Base-by-base conservation (phyloP, 2,329 filamentous ascomycete species). In the Colletotrichum nymphaeae region DNA sequence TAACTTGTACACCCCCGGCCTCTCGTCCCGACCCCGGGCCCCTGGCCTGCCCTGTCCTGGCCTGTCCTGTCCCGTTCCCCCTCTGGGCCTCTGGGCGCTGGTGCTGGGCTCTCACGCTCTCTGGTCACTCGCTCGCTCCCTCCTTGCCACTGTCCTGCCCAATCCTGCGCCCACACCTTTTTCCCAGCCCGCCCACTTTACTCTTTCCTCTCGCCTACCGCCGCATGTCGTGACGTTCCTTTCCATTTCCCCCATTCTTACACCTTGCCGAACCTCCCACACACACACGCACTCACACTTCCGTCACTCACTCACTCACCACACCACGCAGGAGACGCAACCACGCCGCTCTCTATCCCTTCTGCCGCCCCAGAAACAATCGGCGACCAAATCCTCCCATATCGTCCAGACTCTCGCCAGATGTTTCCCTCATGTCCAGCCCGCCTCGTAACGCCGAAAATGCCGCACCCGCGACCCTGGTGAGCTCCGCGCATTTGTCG, bases 391-490 rank as follows among this genome's bases (percentile, higher is more conserved):
- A 76, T 74, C 70, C 77, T 77, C 76, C 76, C 77, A 78, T 77
- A 77, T 26, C 73, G 69, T 74, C 65, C 68, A 69, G 67, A 76
- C 72, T 74, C 74, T 77, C 81, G 84, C 85, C 86, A 86, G 83
- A 90, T 90, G 88, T 87, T 83, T 82, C 83, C 84, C 87, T 86
- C 88, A 90, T 90, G 88, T 90, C 87, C 83, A 87, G 81, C 80
- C 83, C 84, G 84, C 83, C 83, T 81, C 81, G 80, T 81, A 81
- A 83, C 80, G 81, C 82, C 83, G 86, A 88, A 88, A 87, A 89
- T 89, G 87, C 86, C 87, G 86, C 88, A 87, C 80, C 79, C 80
- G 81, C 85, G 81, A 83, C 81, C 80, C 79, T 81, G 79, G 80
- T 87, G 83, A 87, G 81, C 81, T 80, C 77, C 74, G 77, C 75